Evolutionary conservation across 1,139 yeast genomes (phyloP).

Genomic region (Pichia sp.): DNA sequence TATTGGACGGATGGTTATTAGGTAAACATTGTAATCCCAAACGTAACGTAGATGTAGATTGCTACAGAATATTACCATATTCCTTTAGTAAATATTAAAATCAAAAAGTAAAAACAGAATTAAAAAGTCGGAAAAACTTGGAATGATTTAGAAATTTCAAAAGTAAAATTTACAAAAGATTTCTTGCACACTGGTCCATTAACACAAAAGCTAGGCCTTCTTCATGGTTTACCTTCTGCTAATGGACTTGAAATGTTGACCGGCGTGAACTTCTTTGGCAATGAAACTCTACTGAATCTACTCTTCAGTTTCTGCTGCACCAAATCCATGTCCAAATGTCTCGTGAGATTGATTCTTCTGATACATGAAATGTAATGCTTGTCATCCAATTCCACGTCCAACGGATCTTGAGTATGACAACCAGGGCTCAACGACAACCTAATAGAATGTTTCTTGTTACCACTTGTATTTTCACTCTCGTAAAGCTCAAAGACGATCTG

Average conservation of each 20-base stretch:
- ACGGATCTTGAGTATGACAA: constrained; percentile 95
- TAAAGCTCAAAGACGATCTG: constrained; percentile 92
- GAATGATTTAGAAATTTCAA: neutral
- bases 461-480: constrained; percentile 60
- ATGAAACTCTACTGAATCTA: constrained; percentile 77
- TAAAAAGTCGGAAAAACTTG: neutral
- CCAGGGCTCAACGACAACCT: constrained; percentile 92
- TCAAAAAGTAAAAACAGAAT: neutral
- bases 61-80: neutral
- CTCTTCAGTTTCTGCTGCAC: constrained; percentile 78
- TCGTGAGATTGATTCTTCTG: constrained; percentile 81
- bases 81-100: neutral
- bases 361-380: constrained; percentile 96
- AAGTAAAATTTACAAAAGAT: neutral
- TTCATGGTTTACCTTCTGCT: constrained; percentile 23
- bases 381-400: constrained; percentile 93
- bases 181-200: too few species aligned
- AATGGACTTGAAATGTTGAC: constrained; percentile 68
- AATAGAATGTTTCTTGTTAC: constrained; percentile 79
- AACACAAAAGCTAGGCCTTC: neutral
- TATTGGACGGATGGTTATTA: constrained; percentile 17
- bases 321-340: constrained; percentile 89
- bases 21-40: constrained; percentile 9
- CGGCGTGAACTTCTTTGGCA: constrained; percentile 89
- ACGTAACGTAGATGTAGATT: neutral